Base-by-base conservation (phyloP, 805 yeast genomes). In the Wickerhamomyces mucosus region DNA sequence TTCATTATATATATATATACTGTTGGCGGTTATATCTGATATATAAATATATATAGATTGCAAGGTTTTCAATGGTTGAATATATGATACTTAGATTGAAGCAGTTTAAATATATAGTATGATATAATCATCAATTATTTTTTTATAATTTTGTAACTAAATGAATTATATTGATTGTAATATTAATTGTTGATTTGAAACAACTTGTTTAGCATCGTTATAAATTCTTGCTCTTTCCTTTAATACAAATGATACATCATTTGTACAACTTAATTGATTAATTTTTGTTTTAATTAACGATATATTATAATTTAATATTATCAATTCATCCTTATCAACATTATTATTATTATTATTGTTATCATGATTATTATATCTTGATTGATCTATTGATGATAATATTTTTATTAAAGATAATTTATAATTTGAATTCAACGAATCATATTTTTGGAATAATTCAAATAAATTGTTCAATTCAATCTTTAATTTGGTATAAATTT, bases 141-240 rank as follows among this genome's bases (percentile, higher is more conserved):
- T n/a, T n/a, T n/a, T n/a, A n/a, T n/a, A n/a, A n/a, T n/a, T n/a
- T n/a, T n/a, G n/a, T n/a, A n/a, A n/a, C n/a, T n/a, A n/a, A n/a
- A n/a, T n/a, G n/a, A n/a, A n/a, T n/a, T n/a, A n/a, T n/a, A n/a
- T n/a, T n/a, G n/a, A n/a, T n/a, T n/a, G n/a, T n/a, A n/a, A n/a
- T n/a, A n/a, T n/a, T n/a, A n/a, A n/a, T n/a, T n/a, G n/a, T 13
- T 23, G 26, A 13, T 23, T 29, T 38, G 41, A 34, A 23, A 48
- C 39, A 7, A 47, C 24, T 12, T 48, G 50, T 31, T 41, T 48
- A 3, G 53, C 53, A 27, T 42, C 45, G 28, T 46, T 48, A 24
- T 48, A 48, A 7, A 48, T 39, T 31, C 48, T 45, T 15, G 53
- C 49, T 18, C 53, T 40, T 28, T 48, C 53, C 24, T 48, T 48